Conservation (phyloP, 1,284 basidiomycete genomes). For the Athelia psychrophila region DNA sequence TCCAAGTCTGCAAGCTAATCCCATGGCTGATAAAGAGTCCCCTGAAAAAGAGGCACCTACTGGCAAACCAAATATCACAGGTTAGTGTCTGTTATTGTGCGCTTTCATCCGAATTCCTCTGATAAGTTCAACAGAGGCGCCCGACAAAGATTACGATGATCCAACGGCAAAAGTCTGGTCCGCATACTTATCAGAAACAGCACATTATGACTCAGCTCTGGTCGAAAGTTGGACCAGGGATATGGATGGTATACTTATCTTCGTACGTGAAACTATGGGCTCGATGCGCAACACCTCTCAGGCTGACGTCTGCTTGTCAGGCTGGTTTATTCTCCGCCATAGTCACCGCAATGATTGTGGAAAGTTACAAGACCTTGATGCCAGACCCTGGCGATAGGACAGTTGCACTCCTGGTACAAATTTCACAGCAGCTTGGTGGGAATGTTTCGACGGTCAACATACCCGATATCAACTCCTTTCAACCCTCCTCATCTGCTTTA, state of each 20-base stretch:
- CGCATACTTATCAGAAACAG: constrained; percentile 31
- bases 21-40: too few relatives aligned
- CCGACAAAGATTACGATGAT: too few relatives aligned
- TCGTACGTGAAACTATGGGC: constrained; percentile 17
- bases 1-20: too few relatives aligned
- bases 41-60: too few relatives aligned
- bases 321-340: constrained; percentile 44
- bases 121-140: too few relatives aligned
- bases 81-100: too few relatives aligned
- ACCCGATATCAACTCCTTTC: background rate
- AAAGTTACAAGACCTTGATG: constrained; percentile 34
- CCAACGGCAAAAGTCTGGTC: constrained; percentile 27
- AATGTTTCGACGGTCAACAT: constrained; percentile 6
- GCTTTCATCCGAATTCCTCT: too few relatives aligned
- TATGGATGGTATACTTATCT: constrained; percentile 43
- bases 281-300: too few relatives aligned
- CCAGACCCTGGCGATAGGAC: constrained; percentile 29
- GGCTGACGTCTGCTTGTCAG: constrained; percentile 4
- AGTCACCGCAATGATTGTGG: constrained; percentile 42
- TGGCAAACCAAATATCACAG: too few relatives aligned
- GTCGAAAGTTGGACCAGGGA: constrained; percentile 40
- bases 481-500: background rate
- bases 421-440: constrained; percentile 26
- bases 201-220: constrained; percentile 29
- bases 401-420: constrained; percentile 28